Evolutionary conservation across 106 monocot genomes (phyloP).

Genomic region (Dendrobium huoshanense): DNA sequence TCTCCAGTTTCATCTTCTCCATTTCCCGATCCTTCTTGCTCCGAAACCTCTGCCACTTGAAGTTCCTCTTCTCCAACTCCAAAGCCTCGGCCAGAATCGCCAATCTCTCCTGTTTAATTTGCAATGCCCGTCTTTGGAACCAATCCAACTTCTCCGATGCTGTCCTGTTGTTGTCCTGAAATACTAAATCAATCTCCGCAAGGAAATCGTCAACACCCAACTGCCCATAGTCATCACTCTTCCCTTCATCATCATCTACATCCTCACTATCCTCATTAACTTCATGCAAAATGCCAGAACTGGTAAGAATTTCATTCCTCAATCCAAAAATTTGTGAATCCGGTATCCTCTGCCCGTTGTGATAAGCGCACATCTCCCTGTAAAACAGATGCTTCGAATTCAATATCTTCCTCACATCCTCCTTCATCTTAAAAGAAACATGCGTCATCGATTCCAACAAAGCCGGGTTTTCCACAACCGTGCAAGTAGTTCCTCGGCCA

Average conservation of each 20-base stretch:
- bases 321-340: conserved; percentile 14
- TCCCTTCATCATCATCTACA: conserved; percentile 8
- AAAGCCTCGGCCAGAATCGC: conserved; percentile 34
- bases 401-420: conserved; percentile 56
- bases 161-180: conserved; percentile 20
- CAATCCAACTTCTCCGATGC: conserved; percentile 23
- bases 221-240: conserved; percentile 12
- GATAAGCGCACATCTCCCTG: conserved; percentile 81
- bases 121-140: conserved; percentile 25
- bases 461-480: conserved; percentile 51
- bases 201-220: conserved; percentile 11
- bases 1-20: conserved; percentile 50
- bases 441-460: conserved; percentile 52
- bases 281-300: neutral
- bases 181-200: conserved; percentile 26
- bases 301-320: neutral
- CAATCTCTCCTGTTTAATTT: conserved; percentile 38
- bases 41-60: conserved; percentile 65
- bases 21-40: conserved; percentile 72
- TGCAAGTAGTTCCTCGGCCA: conserved; percentile 51
- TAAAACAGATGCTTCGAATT: conserved; percentile 76
- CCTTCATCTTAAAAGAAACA: conserved; percentile 49
- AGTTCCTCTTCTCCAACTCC: conserved; percentile 44
- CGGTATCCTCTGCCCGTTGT: conserved; percentile 45
- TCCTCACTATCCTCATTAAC: neutral